These are phyloP conservation scores for Nakazawaea siamensis DNA, from an alignment of 805 yeast genomes.

Conservation along the genomic window DNA sequence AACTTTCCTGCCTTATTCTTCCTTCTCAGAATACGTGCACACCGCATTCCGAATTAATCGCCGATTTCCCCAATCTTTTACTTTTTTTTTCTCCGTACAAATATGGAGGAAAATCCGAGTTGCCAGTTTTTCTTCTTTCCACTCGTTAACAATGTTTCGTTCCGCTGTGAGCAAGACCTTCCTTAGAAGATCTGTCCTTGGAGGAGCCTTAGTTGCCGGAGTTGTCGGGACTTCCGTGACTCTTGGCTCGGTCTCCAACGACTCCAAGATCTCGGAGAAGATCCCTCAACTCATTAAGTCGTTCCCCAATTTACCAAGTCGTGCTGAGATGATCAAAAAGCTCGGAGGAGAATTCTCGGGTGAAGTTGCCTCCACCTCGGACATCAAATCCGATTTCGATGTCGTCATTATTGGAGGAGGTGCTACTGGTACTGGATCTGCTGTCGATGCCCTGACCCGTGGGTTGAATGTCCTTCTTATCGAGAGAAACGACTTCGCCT, in stretches of 20 bases:
- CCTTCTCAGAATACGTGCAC: too few relatives aligned
- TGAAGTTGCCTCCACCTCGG: constrained; percentile 13
- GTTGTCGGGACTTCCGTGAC: neutral
- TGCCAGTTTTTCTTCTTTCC: too few relatives aligned
- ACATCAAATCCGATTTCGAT: constrained; percentile 53
- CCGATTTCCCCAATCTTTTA: too few relatives aligned
- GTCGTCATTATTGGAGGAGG: constrained; percentile 93
- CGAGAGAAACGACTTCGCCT: constrained; percentile 84
- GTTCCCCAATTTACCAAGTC: constrained; percentile 43
- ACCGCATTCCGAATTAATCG: too few relatives aligned
- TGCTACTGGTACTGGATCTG: constrained; percentile 92
- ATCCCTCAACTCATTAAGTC: constrained; percentile 35
- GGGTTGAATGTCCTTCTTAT: constrained; percentile 84
- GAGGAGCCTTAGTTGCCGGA: too few relatives aligned
- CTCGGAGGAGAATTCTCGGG: constrained; percentile 23
- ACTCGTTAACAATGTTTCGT: too few relatives aligned
- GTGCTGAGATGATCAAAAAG: constrained; percentile 43
- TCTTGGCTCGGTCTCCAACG: constrained; percentile 2
- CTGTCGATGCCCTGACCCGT: constrained; percentile 84
- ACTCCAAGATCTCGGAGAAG: constrained; percentile 7
- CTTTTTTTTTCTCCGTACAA: too few relatives aligned
- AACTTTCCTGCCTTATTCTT: too few relatives aligned
- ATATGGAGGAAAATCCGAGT: too few relatives aligned
- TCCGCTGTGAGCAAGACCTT: too few relatives aligned
- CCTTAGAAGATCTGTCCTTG: too few relatives aligned